These are phyloP conservation scores for Coffea eugenioides DNA, from an alignment of 257 asterid species.

Conservation along the genomic window DNA sequence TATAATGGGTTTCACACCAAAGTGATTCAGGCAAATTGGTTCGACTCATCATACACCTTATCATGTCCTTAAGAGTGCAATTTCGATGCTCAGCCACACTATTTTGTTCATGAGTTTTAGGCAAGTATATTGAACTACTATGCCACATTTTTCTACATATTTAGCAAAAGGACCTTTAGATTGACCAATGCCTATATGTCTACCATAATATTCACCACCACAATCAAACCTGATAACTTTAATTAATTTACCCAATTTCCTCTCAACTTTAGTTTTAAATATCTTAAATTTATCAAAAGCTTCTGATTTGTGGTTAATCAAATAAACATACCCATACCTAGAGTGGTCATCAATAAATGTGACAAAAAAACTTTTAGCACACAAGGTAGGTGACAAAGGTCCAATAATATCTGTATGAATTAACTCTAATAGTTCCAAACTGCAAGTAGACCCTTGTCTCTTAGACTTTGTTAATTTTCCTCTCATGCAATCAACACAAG, in stretches of 20 bases:
- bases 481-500: background rate
- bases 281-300: background rate
- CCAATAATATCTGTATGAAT: background rate
- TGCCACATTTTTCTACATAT: too few species aligned
- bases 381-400: background rate
- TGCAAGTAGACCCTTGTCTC: background rate
- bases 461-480: background rate
- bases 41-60: too few species aligned
- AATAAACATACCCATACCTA: background rate
- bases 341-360: background rate
- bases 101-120: too few species aligned
- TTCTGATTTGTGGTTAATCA: background rate
- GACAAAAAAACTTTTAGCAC: background rate
- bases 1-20: too few species aligned
- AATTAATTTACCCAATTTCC: background rate
- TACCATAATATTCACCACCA: constrained; percentile 1
- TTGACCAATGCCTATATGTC: background rate
- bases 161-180: background rate
- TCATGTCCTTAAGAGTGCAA: too few species aligned
- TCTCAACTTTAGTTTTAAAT: background rate
- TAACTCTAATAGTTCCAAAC: background rate
- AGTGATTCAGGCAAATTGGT: too few species aligned
- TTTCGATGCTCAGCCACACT: background rate
- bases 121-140: too few species aligned
- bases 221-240: background rate